Evolutionary conservation across 306 rosid species (phyloP), one percentile per base, ranked within the genome.

Genomic region (Cicer arietinum): DNA sequence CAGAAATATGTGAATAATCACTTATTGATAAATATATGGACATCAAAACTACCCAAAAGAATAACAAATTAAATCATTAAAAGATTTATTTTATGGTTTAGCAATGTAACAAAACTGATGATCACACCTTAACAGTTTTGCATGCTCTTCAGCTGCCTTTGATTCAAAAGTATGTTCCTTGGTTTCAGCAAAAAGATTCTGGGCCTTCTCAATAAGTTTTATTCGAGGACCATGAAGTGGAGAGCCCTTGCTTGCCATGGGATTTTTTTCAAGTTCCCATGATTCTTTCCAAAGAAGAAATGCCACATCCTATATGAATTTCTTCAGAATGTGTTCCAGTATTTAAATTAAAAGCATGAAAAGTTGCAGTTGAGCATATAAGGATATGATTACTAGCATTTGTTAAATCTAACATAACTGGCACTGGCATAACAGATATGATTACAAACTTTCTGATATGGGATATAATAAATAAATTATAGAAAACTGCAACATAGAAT

Each of bases 121-220:
- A 77, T 40, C 89, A 78, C 65, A 91, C 98, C 92, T 91, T 69
- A 94, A 77, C 77, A 94, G 81, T 76, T 86, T 94, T 65, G 97
- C 93, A 84, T 94, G 98, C 90, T 94, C 98, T 54, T 91, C 98
- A 52, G 98, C 97, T 73, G 96, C 97, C 83, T 94, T 94, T 50
- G 91, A 82, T 82, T 94, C 98, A 79, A 94, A 94, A 44, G 79
- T 56, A 65, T 90, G 96, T 75, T 94, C 98, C 90, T 91, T 94
- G 54, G 97, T 90, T 89, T 90, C 96, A 9, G 85, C 81, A 47
- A 94, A 91, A 62, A 94, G 96, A 81, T 61, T 82, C 6, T 89
- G 92, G 41, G 88, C 86, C 88, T 91, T 89, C 80, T 91, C 98
- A 82, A 85, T 83, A 75, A 89, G 82, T 87, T 94, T 94, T 77